Percentiles rank a stretch among this genome's conserved stretches.
phyloP scores from a whole-genome alignment of 768 basidiomycete species.

The Termitomyces heimii region DNA sequence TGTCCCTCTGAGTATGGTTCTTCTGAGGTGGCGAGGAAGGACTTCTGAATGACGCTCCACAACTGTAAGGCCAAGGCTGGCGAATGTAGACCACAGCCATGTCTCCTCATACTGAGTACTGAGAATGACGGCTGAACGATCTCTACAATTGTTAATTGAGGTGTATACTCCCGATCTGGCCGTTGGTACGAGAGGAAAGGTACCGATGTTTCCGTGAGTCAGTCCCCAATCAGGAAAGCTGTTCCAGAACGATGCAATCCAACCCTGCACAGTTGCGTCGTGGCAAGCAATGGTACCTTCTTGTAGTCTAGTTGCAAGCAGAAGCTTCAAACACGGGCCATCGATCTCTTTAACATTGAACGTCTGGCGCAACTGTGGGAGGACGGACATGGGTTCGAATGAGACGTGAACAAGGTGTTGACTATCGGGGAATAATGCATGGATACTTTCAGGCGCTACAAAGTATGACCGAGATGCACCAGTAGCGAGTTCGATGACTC shows the following conservation, averaged over 20 bases:
- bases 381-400: slow-evolving; percentile 14
- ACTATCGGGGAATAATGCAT: slow-evolving; percentile 17
- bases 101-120: slow-evolving; percentile 4
- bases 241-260: slow-evolving; percentile 30
- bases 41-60: slow-evolving; percentile 11
- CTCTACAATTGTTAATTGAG: slow-evolving; percentile 24
- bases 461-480: slow-evolving; percentile 15
- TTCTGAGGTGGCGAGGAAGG: slow-evolving; percentile 14
- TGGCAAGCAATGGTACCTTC: background rate
- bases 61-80: slow-evolving; percentile 18
- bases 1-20: slow-evolving; percentile 9
- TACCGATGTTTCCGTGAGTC: slow-evolving; percentile 10
- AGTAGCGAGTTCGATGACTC: slow-evolving; percentile 15
- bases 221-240: slow-evolving; percentile 6
- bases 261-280: background rate
- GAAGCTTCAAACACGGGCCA: slow-evolving; percentile 8
- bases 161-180: slow-evolving; percentile 18
- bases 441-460: slow-evolving; percentile 14
- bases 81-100: slow-evolving; percentile 14
- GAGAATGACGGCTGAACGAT: slow-evolving; percentile 19
- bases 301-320: slow-evolving; percentile 6
- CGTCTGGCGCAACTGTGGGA: slow-evolving; percentile 7
- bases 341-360: slow-evolving; percentile 21
- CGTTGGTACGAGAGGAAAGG: slow-evolving; percentile 31
- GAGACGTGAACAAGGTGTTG: slow-evolving; percentile 21